These are phyloP conservation scores for Coniosporium tulheliwenetii DNA, from an alignment of 2,329 filamentous ascomycete species.

Conservation along the genomic window DNA sequence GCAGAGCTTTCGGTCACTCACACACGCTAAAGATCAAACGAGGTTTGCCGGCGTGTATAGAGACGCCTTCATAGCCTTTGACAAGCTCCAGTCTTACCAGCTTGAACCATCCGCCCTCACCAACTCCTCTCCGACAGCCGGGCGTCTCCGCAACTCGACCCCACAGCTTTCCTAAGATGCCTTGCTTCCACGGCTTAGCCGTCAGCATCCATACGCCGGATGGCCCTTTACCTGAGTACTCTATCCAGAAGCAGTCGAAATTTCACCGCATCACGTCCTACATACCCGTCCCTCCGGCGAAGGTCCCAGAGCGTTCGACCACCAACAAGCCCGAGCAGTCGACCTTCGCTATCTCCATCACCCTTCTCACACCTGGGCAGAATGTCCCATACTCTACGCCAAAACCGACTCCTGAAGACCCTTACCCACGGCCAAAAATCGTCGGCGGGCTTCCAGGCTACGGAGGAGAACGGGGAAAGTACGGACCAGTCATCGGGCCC, in stretches of 20 bases:
- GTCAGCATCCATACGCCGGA: constrained; percentile 83
- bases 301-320: constrained; percentile 48
- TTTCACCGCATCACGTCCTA: constrained; percentile 90
- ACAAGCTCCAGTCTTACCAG: no score
- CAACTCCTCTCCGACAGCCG: no score
- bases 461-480: constrained; percentile 34
- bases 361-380: constrained; percentile 73
- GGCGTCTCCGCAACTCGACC: no score
- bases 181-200: constrained; percentile 98
- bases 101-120: no score
- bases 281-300: constrained; percentile 85
- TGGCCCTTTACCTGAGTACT: constrained; percentile 76
- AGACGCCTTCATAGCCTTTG: no score
- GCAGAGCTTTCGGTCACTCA: no score
- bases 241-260: constrained; percentile 85
- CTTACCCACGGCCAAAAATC: constrained; percentile 65
- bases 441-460: constrained; percentile 55
- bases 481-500: constrained; percentile 49
- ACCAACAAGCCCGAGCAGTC: constrained; percentile 75
- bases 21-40: no score
- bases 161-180: constrained; percentile 37
- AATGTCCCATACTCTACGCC: constrained; percentile 87
- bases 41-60: no score
- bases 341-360: constrained; percentile 96
- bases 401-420: constrained; percentile 60